Percentiles rank a stretch among this genome's conserved stretches.
Evolutionary conservation across 2,329 filamentous ascomycete genomes (phyloP).

Genomic region (Coniochaeta pulveracea): DNA sequence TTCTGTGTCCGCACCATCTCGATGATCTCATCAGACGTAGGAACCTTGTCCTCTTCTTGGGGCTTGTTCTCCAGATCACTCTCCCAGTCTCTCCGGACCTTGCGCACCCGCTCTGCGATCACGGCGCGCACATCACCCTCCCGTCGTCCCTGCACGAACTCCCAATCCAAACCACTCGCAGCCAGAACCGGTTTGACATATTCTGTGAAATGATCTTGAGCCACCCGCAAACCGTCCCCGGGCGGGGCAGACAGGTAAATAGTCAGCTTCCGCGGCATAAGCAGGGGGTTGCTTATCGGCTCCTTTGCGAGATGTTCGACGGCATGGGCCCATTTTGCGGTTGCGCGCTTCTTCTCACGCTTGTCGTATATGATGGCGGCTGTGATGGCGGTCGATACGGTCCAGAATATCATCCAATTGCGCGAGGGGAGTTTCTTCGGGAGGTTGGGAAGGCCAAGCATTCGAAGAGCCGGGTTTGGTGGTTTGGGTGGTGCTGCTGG

Average conservation of each 20-base stretch:
- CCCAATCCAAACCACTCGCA: constrained; percentile 86
- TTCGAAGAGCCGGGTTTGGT: constrained; percentile 62
- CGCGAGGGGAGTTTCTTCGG: constrained; percentile 80
- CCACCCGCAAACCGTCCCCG: constrained; percentile 68
- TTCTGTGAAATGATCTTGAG: constrained; percentile 92
- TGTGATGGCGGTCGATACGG: constrained; percentile 65
- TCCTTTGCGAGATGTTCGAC: constrained; percentile 79
- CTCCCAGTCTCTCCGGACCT: constrained; percentile 50
- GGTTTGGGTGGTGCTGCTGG: constrained; percentile 21
- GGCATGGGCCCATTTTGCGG: constrained; percentile 74
- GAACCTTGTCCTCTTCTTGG: constrained; percentile 34
- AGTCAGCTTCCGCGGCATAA: constrained; percentile 73
- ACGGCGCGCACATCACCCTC: constrained; percentile 88
- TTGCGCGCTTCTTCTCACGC: constrained; percentile 74
- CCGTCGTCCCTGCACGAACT: constrained; percentile 82
- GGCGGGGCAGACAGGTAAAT: constrained; percentile 80
- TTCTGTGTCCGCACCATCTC: constrained; percentile 52
- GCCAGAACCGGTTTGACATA: constrained; percentile 91
- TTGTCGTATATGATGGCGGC: constrained; percentile 84
- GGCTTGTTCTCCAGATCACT: constrained; percentile 17
- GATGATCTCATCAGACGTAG: constrained; percentile 47
- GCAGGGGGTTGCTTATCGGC: constrained; percentile 52
- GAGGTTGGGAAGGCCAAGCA: constrained; percentile 78
- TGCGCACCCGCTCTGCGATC: constrained; percentile 75
- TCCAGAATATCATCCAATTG: constrained; percentile 95